Conservation (phyloP, 441 rosid genomes). For the Hura crepitans region DNA sequence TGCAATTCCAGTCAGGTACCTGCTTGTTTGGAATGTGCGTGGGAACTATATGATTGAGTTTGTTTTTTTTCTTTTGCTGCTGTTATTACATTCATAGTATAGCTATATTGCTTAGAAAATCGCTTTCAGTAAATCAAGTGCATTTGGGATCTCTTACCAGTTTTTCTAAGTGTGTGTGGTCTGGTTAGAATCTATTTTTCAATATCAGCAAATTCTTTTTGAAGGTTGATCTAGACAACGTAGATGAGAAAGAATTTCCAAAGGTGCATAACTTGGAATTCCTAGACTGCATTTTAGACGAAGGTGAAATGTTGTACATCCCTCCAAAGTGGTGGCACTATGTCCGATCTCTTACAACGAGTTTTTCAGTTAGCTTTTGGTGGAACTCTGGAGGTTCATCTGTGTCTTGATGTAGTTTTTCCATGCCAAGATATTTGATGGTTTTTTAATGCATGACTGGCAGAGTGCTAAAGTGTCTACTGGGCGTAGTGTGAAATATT, state of each 20-base stretch:
- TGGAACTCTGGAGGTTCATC: conserved; percentile 52
- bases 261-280: conserved; percentile 61
- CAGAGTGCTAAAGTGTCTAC: conserved; percentile 16
- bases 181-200: not conserved
- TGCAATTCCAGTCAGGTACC: conserved; percentile 87
- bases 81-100: not conserved
- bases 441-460: conserved; percentile 21
- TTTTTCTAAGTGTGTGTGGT: not conserved
- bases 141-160: not conserved
- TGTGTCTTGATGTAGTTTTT: conserved; percentile 24
- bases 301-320: conserved; percentile 96
- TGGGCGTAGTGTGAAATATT: not conserved
- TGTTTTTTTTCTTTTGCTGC: not conserved
- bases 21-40: not conserved
- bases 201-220: conserved; percentile 22
- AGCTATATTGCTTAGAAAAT: not conserved
- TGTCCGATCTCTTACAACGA: conserved; percentile 72
- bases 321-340: conserved; percentile 99
- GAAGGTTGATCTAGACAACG: conserved; percentile 90
- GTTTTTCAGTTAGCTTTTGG: conserved; percentile 95
- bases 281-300: conserved; percentile 81
- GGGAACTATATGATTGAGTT: not conserved
- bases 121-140: not conserved
- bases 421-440: not conserved
- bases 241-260: conserved; percentile 55